These are phyloP conservation scores for Boletellus emodensis DNA, from an alignment of 768 basidiomycete genomes.

Conservation along the genomic window DNA sequence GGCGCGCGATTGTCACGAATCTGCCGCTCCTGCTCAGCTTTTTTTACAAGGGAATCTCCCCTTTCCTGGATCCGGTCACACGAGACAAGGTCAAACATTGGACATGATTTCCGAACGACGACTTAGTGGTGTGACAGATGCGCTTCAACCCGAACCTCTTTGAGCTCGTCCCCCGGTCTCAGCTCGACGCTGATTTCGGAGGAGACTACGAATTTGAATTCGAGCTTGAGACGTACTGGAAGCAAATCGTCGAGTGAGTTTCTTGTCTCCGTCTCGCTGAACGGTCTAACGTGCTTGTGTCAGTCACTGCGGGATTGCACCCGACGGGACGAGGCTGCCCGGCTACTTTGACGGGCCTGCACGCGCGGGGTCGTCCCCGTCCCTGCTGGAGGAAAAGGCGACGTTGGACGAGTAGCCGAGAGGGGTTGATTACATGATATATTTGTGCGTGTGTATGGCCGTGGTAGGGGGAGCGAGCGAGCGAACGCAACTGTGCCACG, in stretches of 20 bases:
- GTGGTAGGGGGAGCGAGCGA: background rate
- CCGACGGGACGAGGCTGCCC: constrained; percentile 47
- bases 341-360: constrained; percentile 31
- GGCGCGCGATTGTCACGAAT: constrained; percentile 79
- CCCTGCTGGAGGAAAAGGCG: background rate
- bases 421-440: constrained; percentile 23
- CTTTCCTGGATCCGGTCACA: constrained; percentile 85
- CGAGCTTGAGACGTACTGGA: constrained; percentile 73
- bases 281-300: constrained; percentile 2
- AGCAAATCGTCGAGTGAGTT: constrained; percentile 64
- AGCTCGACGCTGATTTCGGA: constrained; percentile 82
- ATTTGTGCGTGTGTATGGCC: constrained; percentile 17
- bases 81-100: constrained; percentile 63
- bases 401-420: background rate
- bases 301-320: constrained; percentile 55
- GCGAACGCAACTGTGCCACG: constrained; percentile 18
- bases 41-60: constrained; percentile 80
- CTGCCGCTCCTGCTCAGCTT: constrained; percentile 70
- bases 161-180: constrained; percentile 68
- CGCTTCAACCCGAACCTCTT: constrained; percentile 81
- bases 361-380: too few species aligned
- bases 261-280: background rate
- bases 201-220: constrained; percentile 73
- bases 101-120: background rate
- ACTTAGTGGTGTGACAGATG: constrained; percentile 47